Evolutionary conservation across 78 protist species (phyloP).

Genomic region (Blattamonas nauphoetae): DNA sequence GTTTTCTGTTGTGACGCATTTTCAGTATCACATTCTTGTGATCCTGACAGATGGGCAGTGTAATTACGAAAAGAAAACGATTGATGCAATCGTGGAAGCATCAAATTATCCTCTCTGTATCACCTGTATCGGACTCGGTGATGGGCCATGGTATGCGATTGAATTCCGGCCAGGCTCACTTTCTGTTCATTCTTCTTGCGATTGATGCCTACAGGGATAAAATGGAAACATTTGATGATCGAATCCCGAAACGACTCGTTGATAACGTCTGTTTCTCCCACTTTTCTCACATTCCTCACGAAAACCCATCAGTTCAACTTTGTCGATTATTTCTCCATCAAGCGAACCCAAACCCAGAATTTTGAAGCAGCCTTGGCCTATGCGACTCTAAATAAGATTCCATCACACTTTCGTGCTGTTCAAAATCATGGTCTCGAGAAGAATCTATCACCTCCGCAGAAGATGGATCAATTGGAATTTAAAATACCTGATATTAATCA

Average conservation of each 20-base stretch:
- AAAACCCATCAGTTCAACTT: no score
- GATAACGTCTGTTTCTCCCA: constrained; percentile 1
- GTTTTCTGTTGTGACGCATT: background rate
- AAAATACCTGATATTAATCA: no score
- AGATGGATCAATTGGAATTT: no score
- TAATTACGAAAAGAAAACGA: background rate
- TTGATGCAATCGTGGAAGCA: background rate
- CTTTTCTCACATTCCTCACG: no score
- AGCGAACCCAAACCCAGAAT: no score
- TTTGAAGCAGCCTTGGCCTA: no score
- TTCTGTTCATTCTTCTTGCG: background rate
- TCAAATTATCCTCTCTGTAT: constrained; percentile 3
- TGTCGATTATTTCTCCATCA: no score
- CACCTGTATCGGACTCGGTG: background rate
- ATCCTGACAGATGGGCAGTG: constrained; percentile 16
- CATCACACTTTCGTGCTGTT: no score
- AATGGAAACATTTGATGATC: background rate
- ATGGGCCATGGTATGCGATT: background rate
- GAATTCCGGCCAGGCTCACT: background rate
- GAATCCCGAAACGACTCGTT: background rate
- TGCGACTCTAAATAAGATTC: no score
- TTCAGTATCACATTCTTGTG: constrained; percentile 8
- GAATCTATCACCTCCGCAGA: no score
- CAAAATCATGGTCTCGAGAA: no score
- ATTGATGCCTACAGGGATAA: background rate